These are phyloP conservation scores for Dactylellina drechsleri DNA, from an alignment of 2,329 filamentous ascomycete species.

Conservation along the genomic window DNA sequence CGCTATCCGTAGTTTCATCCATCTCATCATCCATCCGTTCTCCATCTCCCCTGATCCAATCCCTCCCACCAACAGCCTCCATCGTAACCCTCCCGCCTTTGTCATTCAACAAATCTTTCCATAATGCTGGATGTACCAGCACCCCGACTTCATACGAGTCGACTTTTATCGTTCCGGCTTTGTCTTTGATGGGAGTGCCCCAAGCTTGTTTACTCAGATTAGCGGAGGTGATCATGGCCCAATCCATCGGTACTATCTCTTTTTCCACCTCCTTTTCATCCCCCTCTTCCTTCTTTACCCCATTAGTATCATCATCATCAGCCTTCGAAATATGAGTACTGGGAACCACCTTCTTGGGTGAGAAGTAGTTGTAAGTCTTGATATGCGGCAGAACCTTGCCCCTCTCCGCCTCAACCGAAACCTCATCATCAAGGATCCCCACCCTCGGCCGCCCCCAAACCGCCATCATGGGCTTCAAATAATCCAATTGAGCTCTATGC, in stretches of 20 bases:
- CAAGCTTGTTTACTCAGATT: slow-evolving; percentile 90
- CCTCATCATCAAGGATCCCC: background rate
- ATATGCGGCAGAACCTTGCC: slow-evolving; percentile 80
- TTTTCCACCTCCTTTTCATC: slow-evolving; percentile 13
- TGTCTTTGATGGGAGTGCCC: slow-evolving; percentile 68
- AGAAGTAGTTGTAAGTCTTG: slow-evolving; percentile 76
- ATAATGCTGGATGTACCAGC: slow-evolving; percentile 77
- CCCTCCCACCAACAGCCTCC: slow-evolving; percentile 29
- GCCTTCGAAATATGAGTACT: background rate
- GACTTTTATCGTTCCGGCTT: slow-evolving; percentile 65
- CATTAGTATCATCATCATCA: background rate
- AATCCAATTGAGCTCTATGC: slow-evolving; percentile 78
- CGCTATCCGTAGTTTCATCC: background rate
- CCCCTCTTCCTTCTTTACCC: slow-evolving; percentile 62
- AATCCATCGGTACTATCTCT: slow-evolving; percentile 64
- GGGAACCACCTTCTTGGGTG: background rate
- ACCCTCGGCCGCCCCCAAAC: slow-evolving; percentile 71
- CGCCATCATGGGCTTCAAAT: slow-evolving; percentile 75
- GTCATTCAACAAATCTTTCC: slow-evolving; percentile 64
- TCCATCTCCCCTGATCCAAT: slow-evolving; percentile 31
- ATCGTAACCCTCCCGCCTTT: slow-evolving; percentile 53
- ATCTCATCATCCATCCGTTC: background rate
- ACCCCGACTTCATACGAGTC: slow-evolving; percentile 87
- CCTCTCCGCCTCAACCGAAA: slow-evolving; percentile 53
- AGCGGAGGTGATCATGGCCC: slow-evolving; percentile 89